Evolutionary conservation across 768 basidiomycete species (phyloP), one percentile per base, ranked within the genome.

Genomic region (Agaricus subrufescens): DNA sequence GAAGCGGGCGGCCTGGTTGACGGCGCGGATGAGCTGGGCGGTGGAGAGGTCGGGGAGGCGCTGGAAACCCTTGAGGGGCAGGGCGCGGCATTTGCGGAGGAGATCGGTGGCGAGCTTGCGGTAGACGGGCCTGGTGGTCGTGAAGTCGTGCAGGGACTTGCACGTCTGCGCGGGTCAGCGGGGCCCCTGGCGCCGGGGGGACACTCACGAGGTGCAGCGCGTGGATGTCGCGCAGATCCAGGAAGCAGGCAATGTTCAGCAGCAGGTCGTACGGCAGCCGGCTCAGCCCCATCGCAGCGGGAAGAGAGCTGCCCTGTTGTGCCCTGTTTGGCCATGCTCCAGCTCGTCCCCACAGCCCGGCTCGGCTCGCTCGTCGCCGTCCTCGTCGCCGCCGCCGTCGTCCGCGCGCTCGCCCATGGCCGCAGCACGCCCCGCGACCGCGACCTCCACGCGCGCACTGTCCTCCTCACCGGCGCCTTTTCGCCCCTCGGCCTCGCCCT

Each of bases 401-500:
- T 85, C 25, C 77, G 79, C 49, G 76, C 83, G 15, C 82, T 87
- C 65, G 74, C 82, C 4, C 88, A 89, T 67, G 89, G 90, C 25
- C 75, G 84, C 1, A 75, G 69, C n/a, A 91, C 89, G 3, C 82
- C 69, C 58, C 72, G 91, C 23, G 89, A 93, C 60, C 75, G 91
- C 49, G 85, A 88, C 63, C 71, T 94, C 45, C 89, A 92, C 73
- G 84, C 82, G 0, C 76, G 89, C 2, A 78, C 80, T 3, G 73
- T 93, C 25, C 68, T 94, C 8, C 69, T 93, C 8, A 93, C 91
- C 23, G 90, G 90, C 38, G 88, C 76, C 0, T 89, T 92, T 61
- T 87, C 88, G 2, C 83, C 90, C 2, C 67, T 85, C 7, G 90
- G 91, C 2, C 66, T 91, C 9, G 87, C 84, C 0, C 64, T 91